phyloP scores from a whole-genome alignment of 306 rosid genomes.

The Acacia melanoxylon region DNA sequence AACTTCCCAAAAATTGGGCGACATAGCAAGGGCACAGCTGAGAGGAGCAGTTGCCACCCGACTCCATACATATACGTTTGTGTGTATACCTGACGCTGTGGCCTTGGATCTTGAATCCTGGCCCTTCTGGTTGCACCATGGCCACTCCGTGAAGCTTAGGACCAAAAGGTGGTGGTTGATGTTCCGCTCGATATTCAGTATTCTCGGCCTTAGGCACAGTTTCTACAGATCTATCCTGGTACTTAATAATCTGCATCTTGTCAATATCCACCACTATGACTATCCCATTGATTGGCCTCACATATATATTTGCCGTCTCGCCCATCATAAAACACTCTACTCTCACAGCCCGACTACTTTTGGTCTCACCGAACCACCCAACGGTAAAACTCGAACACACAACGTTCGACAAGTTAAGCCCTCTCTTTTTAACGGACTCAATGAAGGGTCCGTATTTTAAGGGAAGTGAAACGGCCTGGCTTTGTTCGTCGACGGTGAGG shows the following conservation, averaged over 20 bases:
- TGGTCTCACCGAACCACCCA: constrained; percentile 40
- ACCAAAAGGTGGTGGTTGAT: constrained; percentile 31
- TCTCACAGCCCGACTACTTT: constrained; percentile 23
- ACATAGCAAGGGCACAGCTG: too few relatives aligned
- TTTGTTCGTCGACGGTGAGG: constrained; percentile 22
- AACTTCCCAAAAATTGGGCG: too few relatives aligned
- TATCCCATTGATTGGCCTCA: constrained; percentile 41
- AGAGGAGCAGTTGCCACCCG: too few relatives aligned
- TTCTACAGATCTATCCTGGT: not conserved
- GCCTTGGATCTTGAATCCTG: constrained; percentile 29
- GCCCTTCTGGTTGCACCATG: constrained; percentile 30
- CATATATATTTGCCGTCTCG: constrained; percentile 19
- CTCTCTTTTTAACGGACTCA: constrained; percentile 39
- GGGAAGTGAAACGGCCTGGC: constrained; percentile 21
- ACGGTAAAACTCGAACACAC: constrained; percentile 34
- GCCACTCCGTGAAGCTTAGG: constrained; percentile 17
- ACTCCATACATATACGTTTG: too few relatives aligned
- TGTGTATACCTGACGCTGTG: constrained; percentile 28
- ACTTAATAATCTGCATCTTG: constrained; percentile 27
- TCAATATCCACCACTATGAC: constrained; percentile 31
- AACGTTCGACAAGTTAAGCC: constrained; percentile 43
- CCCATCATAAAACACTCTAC: constrained; percentile 33
- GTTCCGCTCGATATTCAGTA: constrained; percentile 34
- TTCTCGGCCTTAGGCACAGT: constrained; percentile 32
- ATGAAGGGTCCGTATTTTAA: constrained; percentile 27